Conservation (phyloP, 805 yeast species). For the Jamesozyma hellenica region DNA sequence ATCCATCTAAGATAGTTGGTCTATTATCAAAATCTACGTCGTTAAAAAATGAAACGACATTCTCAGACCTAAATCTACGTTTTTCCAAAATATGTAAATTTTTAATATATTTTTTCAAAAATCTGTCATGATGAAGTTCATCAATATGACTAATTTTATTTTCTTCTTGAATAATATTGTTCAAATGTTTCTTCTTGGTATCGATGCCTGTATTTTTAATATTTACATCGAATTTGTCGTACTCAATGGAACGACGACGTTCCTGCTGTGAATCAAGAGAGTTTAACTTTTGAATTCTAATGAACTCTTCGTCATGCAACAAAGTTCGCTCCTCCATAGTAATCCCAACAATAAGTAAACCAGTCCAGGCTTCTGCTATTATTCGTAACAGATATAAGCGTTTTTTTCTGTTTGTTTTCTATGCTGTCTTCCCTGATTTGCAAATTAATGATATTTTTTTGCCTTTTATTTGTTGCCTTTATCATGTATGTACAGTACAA, state of each 20-base stretch:
- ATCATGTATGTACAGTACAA: no score
- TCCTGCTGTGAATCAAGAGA: constrained; percentile 8
- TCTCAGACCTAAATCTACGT: constrained; percentile 6
- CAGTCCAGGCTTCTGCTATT: no score
- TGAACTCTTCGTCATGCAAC: constrained; percentile 18
- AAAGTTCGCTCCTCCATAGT: constrained; percentile 13
- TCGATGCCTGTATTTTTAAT: not conserved
- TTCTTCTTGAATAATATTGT: not conserved
- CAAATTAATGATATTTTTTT: no score
- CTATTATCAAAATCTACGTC: constrained; percentile 40
- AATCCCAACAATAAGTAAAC: no score
- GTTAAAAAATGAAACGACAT: constrained; percentile 39
- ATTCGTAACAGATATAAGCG: no score
- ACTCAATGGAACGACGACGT: constrained; percentile 10
- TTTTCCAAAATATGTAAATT: constrained; percentile 7
- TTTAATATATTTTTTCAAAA: constrained; percentile 7
- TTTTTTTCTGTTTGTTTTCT: no score
- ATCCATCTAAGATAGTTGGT: constrained; percentile 43
- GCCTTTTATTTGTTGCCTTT: no score
- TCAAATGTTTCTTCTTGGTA: not conserved
- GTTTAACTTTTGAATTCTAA: constrained; percentile 19
- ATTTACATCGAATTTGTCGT: constrained; percentile 6
- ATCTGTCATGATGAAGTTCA: constrained; percentile 1
- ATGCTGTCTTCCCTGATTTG: no score
- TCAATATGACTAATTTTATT: not conserved